These are phyloP conservation scores for Dactylonectria estremocensis DNA, from an alignment of 2,329 filamentous ascomycete genomes.

Conservation along the genomic window DNA sequence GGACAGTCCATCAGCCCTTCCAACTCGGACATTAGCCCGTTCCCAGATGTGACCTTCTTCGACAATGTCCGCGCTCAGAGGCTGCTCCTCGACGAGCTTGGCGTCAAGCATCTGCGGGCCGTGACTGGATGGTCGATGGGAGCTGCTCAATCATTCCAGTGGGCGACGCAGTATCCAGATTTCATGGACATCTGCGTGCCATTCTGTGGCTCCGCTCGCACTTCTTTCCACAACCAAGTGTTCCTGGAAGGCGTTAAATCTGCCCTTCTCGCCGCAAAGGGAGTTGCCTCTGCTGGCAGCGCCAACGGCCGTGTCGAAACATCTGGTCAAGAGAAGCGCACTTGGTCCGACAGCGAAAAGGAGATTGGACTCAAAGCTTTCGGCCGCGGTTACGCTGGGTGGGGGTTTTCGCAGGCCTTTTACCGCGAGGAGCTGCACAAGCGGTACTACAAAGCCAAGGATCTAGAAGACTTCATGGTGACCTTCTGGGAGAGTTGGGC, in stretches of 20 bases:
- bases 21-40: conserved; percentile 58
- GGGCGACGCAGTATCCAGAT: conserved; percentile 64
- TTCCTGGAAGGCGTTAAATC: conserved; percentile 69
- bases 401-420: conserved; percentile 85
- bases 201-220: conserved; percentile 66
- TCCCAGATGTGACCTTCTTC: conserved; percentile 62
- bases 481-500: conserved; percentile 86
- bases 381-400: conserved; percentile 83
- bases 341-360: conserved; percentile 60
- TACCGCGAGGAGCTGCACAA: conserved; percentile 82
- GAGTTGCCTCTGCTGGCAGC: conserved; percentile 66
- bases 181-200: conserved; percentile 63
- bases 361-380: conserved; percentile 74
- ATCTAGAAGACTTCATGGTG: conserved; percentile 81
- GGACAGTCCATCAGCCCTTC: conserved; percentile 69
- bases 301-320: conserved; percentile 48
- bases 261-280: conserved; percentile 60
- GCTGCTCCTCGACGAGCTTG: conserved; percentile 58
- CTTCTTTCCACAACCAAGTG: conserved; percentile 66
- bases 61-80: conserved; percentile 69
- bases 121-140: conserved; percentile 72
- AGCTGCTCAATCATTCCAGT: conserved; percentile 68
- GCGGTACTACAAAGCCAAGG: conserved; percentile 73
- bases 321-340: conserved; percentile 32
- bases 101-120: conserved; percentile 59